phyloP scores from a whole-genome alignment of 2,329 filamentous ascomycete genomes.

The Karstenula rhodostoma region DNA sequence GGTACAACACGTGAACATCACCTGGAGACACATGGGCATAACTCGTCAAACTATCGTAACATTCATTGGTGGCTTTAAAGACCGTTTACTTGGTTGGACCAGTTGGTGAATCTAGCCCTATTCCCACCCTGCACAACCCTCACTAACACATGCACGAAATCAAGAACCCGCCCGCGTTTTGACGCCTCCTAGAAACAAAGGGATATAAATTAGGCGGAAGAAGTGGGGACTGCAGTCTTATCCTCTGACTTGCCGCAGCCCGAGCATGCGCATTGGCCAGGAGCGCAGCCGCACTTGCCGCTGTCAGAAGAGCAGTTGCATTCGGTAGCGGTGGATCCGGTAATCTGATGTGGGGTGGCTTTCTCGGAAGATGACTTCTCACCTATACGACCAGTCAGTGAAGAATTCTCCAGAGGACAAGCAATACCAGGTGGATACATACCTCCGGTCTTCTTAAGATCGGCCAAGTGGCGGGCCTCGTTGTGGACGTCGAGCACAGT shows the following conservation, averaged over 20 bases:
- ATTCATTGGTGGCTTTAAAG: background rate
- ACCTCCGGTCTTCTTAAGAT: constrained; percentile 72
- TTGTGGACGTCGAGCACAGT: constrained; percentile 94
- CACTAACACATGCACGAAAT: constrained; percentile 2
- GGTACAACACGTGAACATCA: no score
- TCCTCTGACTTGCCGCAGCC: constrained; percentile 53
- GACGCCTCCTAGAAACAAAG: background rate
- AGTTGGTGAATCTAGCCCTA: background rate
- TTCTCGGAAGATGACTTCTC: constrained; percentile 48
- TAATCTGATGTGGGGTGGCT: constrained; percentile 48
- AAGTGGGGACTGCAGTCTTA: constrained; percentile 6
- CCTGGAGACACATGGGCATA: no score
- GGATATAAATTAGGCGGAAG: constrained; percentile 3
- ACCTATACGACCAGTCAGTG: background rate
- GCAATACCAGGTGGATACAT: background rate
- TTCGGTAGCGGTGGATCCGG: constrained; percentile 52
- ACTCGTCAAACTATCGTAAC: no score
- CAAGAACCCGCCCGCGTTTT: background rate
- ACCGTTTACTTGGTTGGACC: background rate
- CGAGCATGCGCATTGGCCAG: constrained; percentile 57
- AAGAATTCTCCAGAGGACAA: no score
- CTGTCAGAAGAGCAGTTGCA: constrained; percentile 58
- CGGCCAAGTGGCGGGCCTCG: constrained; percentile 86
- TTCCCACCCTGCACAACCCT: background rate
- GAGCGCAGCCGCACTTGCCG: constrained; percentile 55